Conservation (phyloP, 441 rosid genomes). For the Pelargonium australe region DNA sequence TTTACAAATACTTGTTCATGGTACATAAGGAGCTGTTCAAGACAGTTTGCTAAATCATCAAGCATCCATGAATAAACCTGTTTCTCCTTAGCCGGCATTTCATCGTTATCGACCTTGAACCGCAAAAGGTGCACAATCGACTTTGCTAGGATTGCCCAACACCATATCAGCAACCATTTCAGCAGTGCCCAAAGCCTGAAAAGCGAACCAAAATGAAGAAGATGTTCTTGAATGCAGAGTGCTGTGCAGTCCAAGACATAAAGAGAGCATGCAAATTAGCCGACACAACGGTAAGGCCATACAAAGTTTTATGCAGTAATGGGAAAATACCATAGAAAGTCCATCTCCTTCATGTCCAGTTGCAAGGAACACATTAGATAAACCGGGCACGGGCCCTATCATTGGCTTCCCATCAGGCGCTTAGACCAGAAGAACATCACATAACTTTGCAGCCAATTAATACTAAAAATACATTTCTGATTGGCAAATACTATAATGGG, state of each 20-base stretch:
- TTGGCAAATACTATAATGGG: constrained; percentile 4
- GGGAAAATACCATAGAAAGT: constrained; percentile 62
- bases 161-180: constrained; percentile 82
- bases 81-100: constrained; percentile 6
- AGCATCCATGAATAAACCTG: background rate
- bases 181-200: constrained; percentile 85
- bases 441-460: constrained; percentile 13
- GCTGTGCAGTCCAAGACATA: background rate
- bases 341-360: constrained; percentile 96
- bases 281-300: background rate
- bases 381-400: constrained; percentile 65
- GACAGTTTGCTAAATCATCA: background rate
- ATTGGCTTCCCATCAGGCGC: constrained; percentile 93
- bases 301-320: background rate
- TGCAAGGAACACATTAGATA: constrained; percentile 59
- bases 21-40: too few species aligned
- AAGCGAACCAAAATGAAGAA: constrained; percentile 17
- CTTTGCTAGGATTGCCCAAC: constrained; percentile 42
- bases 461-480: too few species aligned
- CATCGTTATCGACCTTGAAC: constrained; percentile 42
- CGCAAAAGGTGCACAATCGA: constrained; percentile 46
- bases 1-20: too few species aligned
- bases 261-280: background rate
- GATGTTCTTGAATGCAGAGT: background rate
- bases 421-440: constrained; percentile 25